phyloP scores from a whole-genome alignment of 306 rosid genomes.

The Cucurbita ficifolia region DNA sequence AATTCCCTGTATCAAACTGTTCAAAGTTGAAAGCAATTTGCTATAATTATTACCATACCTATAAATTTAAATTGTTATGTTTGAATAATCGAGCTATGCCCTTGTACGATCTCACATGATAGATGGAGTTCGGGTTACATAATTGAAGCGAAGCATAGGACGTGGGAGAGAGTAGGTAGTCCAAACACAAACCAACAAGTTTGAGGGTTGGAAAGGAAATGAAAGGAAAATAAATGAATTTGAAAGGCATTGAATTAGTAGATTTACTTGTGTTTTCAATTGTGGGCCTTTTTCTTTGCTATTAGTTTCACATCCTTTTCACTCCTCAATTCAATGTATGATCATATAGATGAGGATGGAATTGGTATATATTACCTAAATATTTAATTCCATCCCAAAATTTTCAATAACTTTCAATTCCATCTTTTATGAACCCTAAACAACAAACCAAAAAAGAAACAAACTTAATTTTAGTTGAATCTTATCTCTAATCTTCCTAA shows the following conservation, averaged over 20 bases:
- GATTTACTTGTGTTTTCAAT: not conserved
- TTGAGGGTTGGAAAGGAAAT: not conserved
- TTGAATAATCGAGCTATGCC: not conserved
- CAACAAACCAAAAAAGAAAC: no score
- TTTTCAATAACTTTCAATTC: not conserved
- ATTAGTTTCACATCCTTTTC: not conserved
- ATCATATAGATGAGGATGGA: no score
- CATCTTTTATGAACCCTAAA: no score
- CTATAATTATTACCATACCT: not conserved
- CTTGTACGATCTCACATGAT: not conserved
- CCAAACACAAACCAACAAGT: not conserved
- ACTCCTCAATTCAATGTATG: not conserved
- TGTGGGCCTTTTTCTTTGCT: not conserved
- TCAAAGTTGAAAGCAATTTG: not conserved
- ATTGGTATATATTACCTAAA: not conserved
- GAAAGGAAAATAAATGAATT: not conserved
- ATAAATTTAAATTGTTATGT: no score
- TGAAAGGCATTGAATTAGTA: not conserved
- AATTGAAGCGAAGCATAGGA: not conserved
- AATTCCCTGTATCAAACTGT: not conserved
- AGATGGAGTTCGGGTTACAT: not conserved
- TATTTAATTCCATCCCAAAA: not conserved
- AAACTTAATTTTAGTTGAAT: no score
- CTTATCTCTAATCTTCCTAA: no score
- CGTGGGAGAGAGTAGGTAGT: constrained; percentile 4